Evolutionary conservation across 2,329 filamentous ascomycete species (phyloP), one percentile per base, ranked within the genome.

Genomic region (Aspergillus ibericus): DNA sequence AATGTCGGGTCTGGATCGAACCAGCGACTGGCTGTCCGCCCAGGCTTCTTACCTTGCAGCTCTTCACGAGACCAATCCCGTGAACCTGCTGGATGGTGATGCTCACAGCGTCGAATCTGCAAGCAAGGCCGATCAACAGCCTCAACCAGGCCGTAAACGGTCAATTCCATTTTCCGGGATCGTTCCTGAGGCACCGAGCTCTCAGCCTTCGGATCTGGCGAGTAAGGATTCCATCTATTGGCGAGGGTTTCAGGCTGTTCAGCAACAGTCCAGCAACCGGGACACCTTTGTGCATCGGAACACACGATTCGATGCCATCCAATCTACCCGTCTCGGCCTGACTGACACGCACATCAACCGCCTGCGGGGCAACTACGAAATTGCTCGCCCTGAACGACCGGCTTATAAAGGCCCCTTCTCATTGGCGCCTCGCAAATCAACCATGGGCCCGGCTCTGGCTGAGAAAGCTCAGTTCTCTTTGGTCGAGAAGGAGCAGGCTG

Each of bases 281-380:
- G 95, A 98, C 74, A 87, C 88, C 9, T 96, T 96, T 71, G 84
- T 96, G 55, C 90, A 96, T 74, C 89, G 91, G 42, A 86, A 91
- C 57, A 85, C 90, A 22, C 89, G 95, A 50, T 96, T 93, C 59
- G 93, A 98, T 72, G 91, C 92, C 22, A 82, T 97, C 49, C 93
- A 97, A 72, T 86, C 92, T 27, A 86, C 90, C 69, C 89, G 95
- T 38, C 83, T 93, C 56, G 91, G 88, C 46, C 84, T 92, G 58
- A 83, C 84, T 18, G 82, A 88, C 58, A 80, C 84, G 40, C 92
- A 97, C 76, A 84, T 89, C 70, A 89, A 91, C 70, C 90, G 92
- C 70, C 85, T 98, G 18, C 84, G 91, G 32, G 92, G 93, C 66
- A 95, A 91, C 72, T 96, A 91, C 71, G 89, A 93, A 74, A 83